Conservation (phyloP, 148 eudicot species). For the Dianthus caryophyllus region DNA sequence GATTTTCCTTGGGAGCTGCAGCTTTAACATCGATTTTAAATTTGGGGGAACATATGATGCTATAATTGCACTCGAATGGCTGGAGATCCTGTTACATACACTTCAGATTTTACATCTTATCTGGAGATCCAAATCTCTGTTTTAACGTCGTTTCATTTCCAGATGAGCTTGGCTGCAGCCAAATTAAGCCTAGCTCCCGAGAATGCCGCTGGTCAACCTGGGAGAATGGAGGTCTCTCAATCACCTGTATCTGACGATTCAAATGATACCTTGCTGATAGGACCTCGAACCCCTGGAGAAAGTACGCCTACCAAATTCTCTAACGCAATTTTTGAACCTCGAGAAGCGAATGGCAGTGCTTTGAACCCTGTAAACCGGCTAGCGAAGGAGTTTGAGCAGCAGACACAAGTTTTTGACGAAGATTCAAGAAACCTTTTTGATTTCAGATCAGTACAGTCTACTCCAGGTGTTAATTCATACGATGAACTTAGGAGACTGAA, state of each 20-base stretch:
- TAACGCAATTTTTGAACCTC: conserved; percentile 34
- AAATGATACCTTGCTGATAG: conserved; percentile 44
- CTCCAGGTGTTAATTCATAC: conserved; percentile 35
- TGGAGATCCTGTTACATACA: neutral
- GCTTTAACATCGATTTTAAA: neutral
- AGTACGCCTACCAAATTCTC: conserved; percentile 42
- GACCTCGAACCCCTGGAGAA: conserved; percentile 50
- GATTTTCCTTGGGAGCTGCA: neutral
- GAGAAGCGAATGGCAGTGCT: conserved; percentile 41
- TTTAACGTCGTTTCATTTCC: too few species aligned
- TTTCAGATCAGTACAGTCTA: conserved; percentile 34
- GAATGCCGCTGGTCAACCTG: conserved; percentile 31
- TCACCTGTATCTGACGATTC: conserved; percentile 50
- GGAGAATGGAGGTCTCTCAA: conserved; percentile 36
- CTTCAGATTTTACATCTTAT: neutral
- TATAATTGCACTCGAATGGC: neutral
- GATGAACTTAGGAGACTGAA: conserved; percentile 69
- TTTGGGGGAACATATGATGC: neutral
- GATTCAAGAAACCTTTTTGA: conserved; percentile 63
- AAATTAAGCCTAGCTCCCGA: conserved; percentile 41
- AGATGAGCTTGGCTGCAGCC: conserved; percentile 49
- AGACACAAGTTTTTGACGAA: conserved; percentile 47
- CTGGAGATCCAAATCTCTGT: too few species aligned
- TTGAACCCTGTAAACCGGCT: conserved; percentile 36
- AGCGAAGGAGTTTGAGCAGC: conserved; percentile 64